Conservation (phyloP, 2,329 filamentous ascomycete species). For the Verticillium klebahnii region DNA sequence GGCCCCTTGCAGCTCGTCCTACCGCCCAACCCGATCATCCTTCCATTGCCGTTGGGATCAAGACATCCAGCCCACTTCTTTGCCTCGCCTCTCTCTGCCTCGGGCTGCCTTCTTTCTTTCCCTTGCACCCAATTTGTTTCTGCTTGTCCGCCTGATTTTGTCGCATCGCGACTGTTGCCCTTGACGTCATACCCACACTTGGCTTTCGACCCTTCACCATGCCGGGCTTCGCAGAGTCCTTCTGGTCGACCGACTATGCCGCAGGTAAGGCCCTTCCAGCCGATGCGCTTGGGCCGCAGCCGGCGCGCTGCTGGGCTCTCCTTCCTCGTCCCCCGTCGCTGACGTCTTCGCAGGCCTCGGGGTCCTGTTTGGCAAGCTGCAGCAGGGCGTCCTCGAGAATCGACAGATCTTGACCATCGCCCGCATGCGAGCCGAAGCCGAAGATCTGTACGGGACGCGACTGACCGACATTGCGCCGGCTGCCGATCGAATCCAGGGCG, state of each 20-base stretch:
- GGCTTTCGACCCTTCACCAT: conserved; percentile 41
- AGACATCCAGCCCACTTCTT: not conserved
- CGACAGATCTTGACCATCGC: conserved; percentile 89
- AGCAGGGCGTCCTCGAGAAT: conserved; percentile 93
- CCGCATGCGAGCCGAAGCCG: conserved; percentile 90
- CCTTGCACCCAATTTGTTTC: not conserved
- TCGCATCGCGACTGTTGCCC: conserved; percentile 3
- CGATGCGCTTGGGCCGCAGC: not conserved
- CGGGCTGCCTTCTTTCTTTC: not conserved
- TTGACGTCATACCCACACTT: conserved; percentile 2
- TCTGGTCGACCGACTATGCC: conserved; percentile 98
- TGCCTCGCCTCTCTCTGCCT: not conserved
- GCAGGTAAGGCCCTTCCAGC: conserved; percentile 56
- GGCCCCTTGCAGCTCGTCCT: conserved; percentile 5
- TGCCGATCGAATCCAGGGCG: conserved; percentile 76
- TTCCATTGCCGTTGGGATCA: conserved; percentile 2
- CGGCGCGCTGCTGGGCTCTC: not conserved
- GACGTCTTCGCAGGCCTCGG: conserved; percentile 61
- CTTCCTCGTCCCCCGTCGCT: not conserved
- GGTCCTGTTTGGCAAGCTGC: conserved; percentile 92
- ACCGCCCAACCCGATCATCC: not conserved
- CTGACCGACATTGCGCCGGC: conserved; percentile 77
- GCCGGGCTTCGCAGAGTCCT: conserved; percentile 90
- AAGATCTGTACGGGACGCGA: conserved; percentile 80
- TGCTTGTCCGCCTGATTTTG: not conserved